These are phyloP conservation scores for Barnettozyma sp. DNA, from an alignment of 805 yeast species.

Conservation along the genomic window DNA sequence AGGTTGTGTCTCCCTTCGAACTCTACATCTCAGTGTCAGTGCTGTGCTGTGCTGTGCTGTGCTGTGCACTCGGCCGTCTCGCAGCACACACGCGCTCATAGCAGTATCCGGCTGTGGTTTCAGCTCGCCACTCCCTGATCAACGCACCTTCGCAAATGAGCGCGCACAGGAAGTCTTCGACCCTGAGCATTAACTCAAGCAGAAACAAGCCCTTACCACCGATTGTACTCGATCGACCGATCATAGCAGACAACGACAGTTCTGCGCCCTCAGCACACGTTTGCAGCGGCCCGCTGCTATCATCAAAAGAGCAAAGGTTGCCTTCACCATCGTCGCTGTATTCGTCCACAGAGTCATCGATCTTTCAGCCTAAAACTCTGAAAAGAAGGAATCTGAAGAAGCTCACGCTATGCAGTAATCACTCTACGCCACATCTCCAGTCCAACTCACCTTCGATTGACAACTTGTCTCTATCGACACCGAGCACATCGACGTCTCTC, in stretches of 20 bases:
- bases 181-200: conserved; percentile 20
- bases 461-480: conserved; percentile 6
- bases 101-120: no score
- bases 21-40: no score
- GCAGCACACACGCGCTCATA: neutral
- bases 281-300: no score
- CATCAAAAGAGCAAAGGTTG: neutral
- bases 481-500: conserved; percentile 6
- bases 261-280: no score
- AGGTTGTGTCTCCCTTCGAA: no score
- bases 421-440: conserved; percentile 14
- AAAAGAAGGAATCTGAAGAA: conserved; percentile 55
- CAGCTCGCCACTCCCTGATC: no score
- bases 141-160: neutral
- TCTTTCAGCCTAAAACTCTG: conserved; percentile 39
- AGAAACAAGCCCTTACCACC: conserved; percentile 27
- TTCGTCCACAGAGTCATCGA: conserved; percentile 7
- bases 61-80: neutral
- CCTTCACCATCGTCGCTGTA: conserved; percentile 4
- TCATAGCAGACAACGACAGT: no score
- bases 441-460: conserved; percentile 5
- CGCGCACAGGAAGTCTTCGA: conserved; percentile 22
- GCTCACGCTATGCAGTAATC: conserved; percentile 33
- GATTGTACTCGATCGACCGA: conserved; percentile 15
- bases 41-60: no score